Conservation (phyloP, 805 yeast species). For the Pichia membranifaciens region DNA sequence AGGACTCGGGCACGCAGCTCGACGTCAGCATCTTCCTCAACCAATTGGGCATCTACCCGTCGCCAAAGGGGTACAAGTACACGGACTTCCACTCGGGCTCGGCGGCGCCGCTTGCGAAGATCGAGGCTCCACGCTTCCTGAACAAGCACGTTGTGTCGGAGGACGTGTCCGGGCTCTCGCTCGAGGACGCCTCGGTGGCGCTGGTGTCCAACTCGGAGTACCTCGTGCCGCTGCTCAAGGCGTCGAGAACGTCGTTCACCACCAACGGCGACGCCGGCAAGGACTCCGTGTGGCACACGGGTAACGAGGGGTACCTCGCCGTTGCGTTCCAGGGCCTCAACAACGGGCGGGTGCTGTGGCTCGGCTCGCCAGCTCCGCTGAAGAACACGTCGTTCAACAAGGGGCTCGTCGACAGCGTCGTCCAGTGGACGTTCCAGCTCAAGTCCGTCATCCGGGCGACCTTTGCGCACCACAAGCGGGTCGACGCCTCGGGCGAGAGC, state of each 20-base stretch:
- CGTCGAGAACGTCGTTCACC: slow-evolving; percentile 61
- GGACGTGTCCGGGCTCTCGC: slow-evolving; percentile 13
- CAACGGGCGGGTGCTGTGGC: slow-evolving; percentile 76
- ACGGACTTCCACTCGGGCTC: slow-evolving; percentile 55
- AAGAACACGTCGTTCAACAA: slow-evolving; percentile 32
- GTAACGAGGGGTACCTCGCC: slow-evolving; percentile 68
- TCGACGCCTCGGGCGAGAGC: slow-evolving; percentile 5
- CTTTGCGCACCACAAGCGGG: slow-evolving; percentile 49
- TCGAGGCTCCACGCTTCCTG: slow-evolving; percentile 25
- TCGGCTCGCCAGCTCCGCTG: slow-evolving; percentile 62
- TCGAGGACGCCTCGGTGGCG: slow-evolving; percentile 56
- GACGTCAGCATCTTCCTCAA: slow-evolving; percentile 60
- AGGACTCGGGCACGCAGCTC: slow-evolving; percentile 49
- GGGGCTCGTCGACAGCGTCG: slow-evolving; percentile 39
- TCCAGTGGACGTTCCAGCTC: slow-evolving; percentile 72
- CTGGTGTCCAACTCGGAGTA: slow-evolving; percentile 62
- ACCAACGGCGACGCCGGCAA: slow-evolving; percentile 12
- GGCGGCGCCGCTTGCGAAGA: neutral
- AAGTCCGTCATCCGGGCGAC: slow-evolving; percentile 55
- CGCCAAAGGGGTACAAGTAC: slow-evolving; percentile 64
- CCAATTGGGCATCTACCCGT: slow-evolving; percentile 78
- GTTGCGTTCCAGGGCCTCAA: slow-evolving; percentile 75
- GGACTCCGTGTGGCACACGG: slow-evolving; percentile 66
- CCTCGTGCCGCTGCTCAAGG: slow-evolving; percentile 63
- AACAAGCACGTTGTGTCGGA: slow-evolving; percentile 25